Evolutionary conservation across 2,329 filamentous ascomycete genomes (phyloP), one percentile per base, ranked within the genome.

Genomic region (Aspergillus neotritici): DNA sequence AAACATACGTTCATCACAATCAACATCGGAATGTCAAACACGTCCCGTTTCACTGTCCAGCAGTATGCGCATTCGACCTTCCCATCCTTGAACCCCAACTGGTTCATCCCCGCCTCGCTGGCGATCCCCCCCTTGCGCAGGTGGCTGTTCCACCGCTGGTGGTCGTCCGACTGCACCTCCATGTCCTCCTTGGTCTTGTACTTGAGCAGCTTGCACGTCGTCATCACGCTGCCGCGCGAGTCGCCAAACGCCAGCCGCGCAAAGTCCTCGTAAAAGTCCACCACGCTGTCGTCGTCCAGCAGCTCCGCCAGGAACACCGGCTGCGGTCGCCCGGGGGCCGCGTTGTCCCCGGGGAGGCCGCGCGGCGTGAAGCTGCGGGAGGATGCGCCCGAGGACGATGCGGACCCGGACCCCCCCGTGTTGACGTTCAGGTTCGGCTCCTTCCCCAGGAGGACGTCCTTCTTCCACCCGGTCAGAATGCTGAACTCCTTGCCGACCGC

Each of bases 1-100:
- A 17, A 9, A 83, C 90, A 84, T 67, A 96, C 93, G 72, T 96
- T 96, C 74, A 97, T 91, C 61, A 96, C 87, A 66, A 97, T 94
- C 71, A 97, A 76, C 88, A 96, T 95, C 15, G 93, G 93, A 67
- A 97, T 95, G 70, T 97, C 91, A 71, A 97, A 97, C 32, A 93
- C 87, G 66, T 98, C 93, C 51, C 91, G 78, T 71, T 95, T 95
- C 50, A 97, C 90, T 51, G 87, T 91, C 90, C 91, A 97, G 71
- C 87, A 94, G 69, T 94, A 95, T 58, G 86, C 89, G 71, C 90
- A 96, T 63, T 94, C 87, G 44, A 97, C 86, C 68, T 93, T 90
- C 41, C 90, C 91, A 59, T 94, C 89, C 62, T 82, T 85, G 60
- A 87, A 75, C 0, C 79, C 87, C 11, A 95, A 77, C 59, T 82